phyloP scores from a whole-genome alignment of 2,329 filamentous ascomycete species.

The Colletotrichum chlorophyti region DNA sequence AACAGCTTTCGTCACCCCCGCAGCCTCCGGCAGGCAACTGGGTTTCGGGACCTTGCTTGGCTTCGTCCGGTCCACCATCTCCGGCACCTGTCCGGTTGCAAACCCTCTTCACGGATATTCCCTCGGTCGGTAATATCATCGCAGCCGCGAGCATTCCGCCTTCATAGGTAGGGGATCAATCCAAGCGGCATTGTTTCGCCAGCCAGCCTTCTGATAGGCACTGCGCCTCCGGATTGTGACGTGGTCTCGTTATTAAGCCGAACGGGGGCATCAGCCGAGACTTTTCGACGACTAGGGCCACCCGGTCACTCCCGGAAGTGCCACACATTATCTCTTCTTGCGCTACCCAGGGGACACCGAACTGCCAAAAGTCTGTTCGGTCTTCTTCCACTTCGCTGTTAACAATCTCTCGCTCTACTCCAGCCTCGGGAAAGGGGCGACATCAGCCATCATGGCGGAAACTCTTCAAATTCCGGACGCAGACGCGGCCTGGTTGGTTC shows the following conservation, averaged over 20 bases:
- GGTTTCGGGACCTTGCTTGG: conserved; percentile 9
- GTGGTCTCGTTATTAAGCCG: conserved; percentile 2
- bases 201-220: not conserved
- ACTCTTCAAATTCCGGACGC: conserved; percentile 29
- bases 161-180: not conserved
- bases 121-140: not conserved
- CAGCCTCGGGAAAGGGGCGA: not conserved
- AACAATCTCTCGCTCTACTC: not conserved
- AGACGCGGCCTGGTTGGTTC: conserved; percentile 37
- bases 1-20: conserved; percentile 4
- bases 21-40: not conserved
- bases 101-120: not conserved
- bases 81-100: not conserved
- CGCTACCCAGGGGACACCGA: conserved; percentile 12
- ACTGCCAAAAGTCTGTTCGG: not conserved
- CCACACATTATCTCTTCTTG: conserved; percentile 12
- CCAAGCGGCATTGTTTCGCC: not conserved
- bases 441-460: conserved; percentile 34
- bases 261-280: conserved; percentile 6
- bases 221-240: too few species aligned
- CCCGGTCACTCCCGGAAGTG: conserved; percentile 13
- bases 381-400: not conserved
- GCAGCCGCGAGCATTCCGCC: not conserved
- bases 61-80: conserved; percentile 5
- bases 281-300: conserved; percentile 21